Evolutionary conservation across 2,329 filamentous ascomycete species (phyloP), one percentile per base, ranked within the genome.

Genomic region (Dothiorella sarmentorum): DNA sequence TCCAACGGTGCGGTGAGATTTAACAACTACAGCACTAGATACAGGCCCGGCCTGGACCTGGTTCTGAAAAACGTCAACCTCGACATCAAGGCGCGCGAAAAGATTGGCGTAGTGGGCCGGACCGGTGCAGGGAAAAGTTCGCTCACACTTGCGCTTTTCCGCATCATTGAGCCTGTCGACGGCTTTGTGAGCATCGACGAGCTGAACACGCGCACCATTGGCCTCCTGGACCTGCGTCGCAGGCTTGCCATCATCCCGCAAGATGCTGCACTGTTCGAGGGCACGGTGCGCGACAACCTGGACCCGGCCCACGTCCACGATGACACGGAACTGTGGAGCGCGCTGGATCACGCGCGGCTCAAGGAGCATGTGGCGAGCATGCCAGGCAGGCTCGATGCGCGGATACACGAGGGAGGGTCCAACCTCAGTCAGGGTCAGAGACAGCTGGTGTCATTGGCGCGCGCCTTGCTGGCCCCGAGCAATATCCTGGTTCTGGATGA

Each of bases 401-500:
- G 84, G 71, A 87, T 99, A 63, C 83, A 96, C 67, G 95, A 99
- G 88, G 94, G 89, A 81, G 94, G 94, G 58, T 96, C 91, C 61
- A 99, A 99, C 73, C 83, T 99, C 60, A 97, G 91, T 59, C 89
- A 95, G 72, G 94, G 94, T 51, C 95, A 99, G 75, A 86, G 93
- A 56, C 94, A 99, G 76, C 85, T 99, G 61, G 84, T 99, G 55
- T 97, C 92, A 17, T 82, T 99, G 44, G 94, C 95, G 38, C 90
- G 94, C 51, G 95, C 95, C 26, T 84, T 99, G 73, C 83, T 99
- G 47, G 95, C 93, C 5, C 94, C 94, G 13, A 96, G 90, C 75
- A 97, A 97, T 75, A 97, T 99, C 68, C 82, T 99, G 61, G 92
- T 99, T 2, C 82, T 99, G 26, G 94, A 99, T 72, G 94, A 99